Evolutionary conservation across 2,329 filamentous ascomycete genomes (phyloP), one percentile per base, ranked within the genome.

Genomic region (Microdochium nivale): DNA sequence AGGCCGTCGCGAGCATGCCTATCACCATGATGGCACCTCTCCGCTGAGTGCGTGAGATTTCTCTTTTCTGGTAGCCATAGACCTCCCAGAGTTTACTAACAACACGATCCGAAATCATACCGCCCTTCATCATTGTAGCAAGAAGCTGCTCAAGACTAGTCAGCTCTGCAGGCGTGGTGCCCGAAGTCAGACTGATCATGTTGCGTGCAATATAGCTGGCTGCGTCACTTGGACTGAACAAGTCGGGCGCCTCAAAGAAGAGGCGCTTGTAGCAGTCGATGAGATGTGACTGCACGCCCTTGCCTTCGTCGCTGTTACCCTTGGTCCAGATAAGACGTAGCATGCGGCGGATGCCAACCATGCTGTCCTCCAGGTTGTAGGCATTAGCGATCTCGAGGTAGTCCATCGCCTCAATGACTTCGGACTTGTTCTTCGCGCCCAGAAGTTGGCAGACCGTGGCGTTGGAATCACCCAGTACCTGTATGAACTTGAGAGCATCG

Each of bases 151-250:
- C 94, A 9, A 99, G 77, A 47, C 90, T 97, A 0, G 94, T 99
- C 51, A 99, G 74, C 66, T 99, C 94, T 1, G 95, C 94, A 1
- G 92, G 90, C 0, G 92, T 95, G 1, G 92, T 91, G 25, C 91
- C 92, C 67, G 96, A 97, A 0, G 94, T 99, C 62, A 99, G 73
- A 76, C 91, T 96, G 69, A 97, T 97, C 92, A 99, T 99, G 70
- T 97, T 99, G 55, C 91, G 84, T 25, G 92, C 92, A 62, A 99
- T 87, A 65, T 95, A 99, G 67, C 95, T 96, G 48, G 94, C 91
- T 2, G 91, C 85, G 63, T 96, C 91, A 59, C 96, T 96, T 27
- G 84, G 75, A 53, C 80, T 89, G 70, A 96, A 96, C 3, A 84
- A 84, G 54, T 90, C 89, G 0, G 94, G 94, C 0, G 95, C 91